Percentiles rank a stretch among this genome's conserved stretches.
These are phyloP conservation scores for Backusella luteola DNA, from an alignment of 192 early-diverging fungal species.

Conservation along the genomic window DNA sequence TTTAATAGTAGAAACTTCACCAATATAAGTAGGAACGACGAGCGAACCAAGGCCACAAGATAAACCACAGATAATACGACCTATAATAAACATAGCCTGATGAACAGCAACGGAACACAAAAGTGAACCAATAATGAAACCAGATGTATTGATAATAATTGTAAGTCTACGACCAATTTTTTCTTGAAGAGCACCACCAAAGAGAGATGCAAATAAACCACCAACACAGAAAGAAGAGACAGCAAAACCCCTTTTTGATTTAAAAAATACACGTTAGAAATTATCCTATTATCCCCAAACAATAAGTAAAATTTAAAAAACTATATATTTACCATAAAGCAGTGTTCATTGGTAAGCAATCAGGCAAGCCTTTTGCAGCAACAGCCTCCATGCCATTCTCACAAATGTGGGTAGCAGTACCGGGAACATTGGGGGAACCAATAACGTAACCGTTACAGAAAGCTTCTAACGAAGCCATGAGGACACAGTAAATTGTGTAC, in stretches of 20 bases:
- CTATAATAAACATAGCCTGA: constrained; percentile 65
- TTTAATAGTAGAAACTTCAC: constrained; percentile 72
- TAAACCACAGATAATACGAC: constrained; percentile 73
- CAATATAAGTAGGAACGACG: constrained; percentile 64
- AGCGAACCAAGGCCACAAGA: constrained; percentile 67
- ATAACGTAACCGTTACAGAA: constrained; percentile 44
- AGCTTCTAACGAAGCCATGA: constrained; percentile 37
- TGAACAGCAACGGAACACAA: constrained; percentile 61
- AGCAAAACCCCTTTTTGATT: constrained; percentile 39
- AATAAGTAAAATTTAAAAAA: not conserved
- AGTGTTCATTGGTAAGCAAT: constrained; percentile 36
- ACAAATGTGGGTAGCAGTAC: constrained; percentile 31
- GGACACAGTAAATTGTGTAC: constrained; percentile 43
- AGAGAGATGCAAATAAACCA: constrained; percentile 53
- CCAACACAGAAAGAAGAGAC: constrained; percentile 50
- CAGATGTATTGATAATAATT: constrained; percentile 65
- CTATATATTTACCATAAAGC: constrained; percentile 15
- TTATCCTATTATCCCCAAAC: not conserved
- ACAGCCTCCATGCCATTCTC: not conserved
- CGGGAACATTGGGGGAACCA: constrained; percentile 47
- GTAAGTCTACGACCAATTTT: constrained; percentile 49
- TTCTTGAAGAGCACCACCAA: constrained; percentile 46
- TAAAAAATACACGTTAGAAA: not conserved
- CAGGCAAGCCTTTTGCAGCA: constrained; percentile 9
- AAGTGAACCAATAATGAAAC: constrained; percentile 64